Evolutionary conservation across 2,329 filamentous ascomycete genomes (phyloP).

Genomic region (Cladosporium oxysporum): DNA sequence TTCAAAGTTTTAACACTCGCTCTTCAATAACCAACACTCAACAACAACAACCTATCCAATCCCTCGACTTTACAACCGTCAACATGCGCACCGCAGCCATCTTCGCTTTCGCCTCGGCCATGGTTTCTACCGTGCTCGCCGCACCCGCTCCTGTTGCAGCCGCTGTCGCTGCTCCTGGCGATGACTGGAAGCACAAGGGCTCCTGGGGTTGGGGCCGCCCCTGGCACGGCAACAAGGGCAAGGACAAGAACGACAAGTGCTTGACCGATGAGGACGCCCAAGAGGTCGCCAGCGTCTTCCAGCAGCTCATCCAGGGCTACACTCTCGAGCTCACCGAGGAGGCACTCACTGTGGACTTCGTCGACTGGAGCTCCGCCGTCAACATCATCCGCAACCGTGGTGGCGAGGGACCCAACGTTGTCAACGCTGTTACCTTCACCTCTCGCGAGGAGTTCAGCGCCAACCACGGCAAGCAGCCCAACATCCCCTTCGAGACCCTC

Average conservation of each 20-base stretch:
- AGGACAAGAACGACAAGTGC: slow-evolving; percentile 25
- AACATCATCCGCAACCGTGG: slow-evolving; percentile 36
- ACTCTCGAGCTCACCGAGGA: slow-evolving; percentile 32
- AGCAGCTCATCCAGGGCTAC: slow-evolving; percentile 35
- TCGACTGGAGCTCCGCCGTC: slow-evolving; percentile 35
- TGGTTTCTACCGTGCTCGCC: slow-evolving; percentile 25
- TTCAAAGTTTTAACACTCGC: slow-evolving; percentile 8
- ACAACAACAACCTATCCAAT: background rate
- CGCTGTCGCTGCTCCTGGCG: slow-evolving; percentile 14
- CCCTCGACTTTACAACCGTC: background rate
- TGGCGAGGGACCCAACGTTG: slow-evolving; percentile 28
- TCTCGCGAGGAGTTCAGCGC: slow-evolving; percentile 33
- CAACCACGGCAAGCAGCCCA: slow-evolving; percentile 33
- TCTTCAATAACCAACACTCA: slow-evolving; percentile 1
- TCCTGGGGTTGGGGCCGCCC: slow-evolving; percentile 25
- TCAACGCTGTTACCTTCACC: slow-evolving; percentile 31
- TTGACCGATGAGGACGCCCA: slow-evolving; percentile 29
- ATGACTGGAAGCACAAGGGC: slow-evolving; percentile 22
- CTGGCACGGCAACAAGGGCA: slow-evolving; percentile 23
- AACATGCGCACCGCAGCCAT: slow-evolving; percentile 29
- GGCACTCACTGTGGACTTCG: slow-evolving; percentile 34
- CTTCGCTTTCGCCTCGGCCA: slow-evolving; percentile 26
- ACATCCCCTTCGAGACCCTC: slow-evolving; percentile 35
- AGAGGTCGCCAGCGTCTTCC: slow-evolving; percentile 33
- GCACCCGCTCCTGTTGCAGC: slow-evolving; percentile 23